Conservation (phyloP, 768 basidiomycete species). For the Cystobasidium tubakii region DNA sequence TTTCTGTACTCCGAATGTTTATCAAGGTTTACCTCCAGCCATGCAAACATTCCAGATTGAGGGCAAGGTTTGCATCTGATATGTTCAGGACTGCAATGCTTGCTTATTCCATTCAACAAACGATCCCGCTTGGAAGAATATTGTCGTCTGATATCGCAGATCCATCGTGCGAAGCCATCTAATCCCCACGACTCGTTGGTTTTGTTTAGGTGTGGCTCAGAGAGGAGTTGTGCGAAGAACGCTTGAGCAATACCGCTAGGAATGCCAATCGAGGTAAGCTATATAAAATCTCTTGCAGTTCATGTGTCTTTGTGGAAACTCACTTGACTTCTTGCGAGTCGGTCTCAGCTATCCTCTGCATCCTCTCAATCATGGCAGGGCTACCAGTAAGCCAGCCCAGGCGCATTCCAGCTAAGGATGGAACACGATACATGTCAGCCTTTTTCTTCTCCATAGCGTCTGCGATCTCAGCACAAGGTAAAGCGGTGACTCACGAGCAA, state of each 20-base stretch:
- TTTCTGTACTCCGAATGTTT: constrained; percentile 53
- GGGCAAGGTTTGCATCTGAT: constrained; percentile 11
- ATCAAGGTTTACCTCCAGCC: constrained; percentile 64
- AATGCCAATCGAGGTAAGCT: not conserved
- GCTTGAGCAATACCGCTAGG: constrained; percentile 61
- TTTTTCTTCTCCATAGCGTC: constrained; percentile 19
- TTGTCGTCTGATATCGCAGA: constrained; percentile 55
- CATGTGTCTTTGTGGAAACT: not conserved
- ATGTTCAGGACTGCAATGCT: constrained; percentile 8
- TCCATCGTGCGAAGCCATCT: constrained; percentile 70
- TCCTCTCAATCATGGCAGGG: constrained; percentile 66
- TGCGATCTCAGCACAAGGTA: too few species aligned
- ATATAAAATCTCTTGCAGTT: not conserved
- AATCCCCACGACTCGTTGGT: constrained; percentile 58
- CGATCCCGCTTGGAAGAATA: constrained; percentile 18
- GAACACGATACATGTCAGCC: not conserved
- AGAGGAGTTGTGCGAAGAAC: constrained; percentile 60
- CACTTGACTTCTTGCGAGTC: constrained; percentile 61
- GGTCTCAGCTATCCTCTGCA: constrained; percentile 67
- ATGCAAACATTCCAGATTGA: constrained; percentile 43
- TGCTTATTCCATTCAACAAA: constrained; percentile 13
- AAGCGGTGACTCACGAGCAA: constrained; percentile 11
- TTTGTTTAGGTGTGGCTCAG: constrained; percentile 20
- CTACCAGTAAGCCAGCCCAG: constrained; percentile 60
- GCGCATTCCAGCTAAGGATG: constrained; percentile 31